A percentile compares a stretch with the other conserved stretches of the same genome.
These are phyloP conservation scores for Solanum hybrid DNA, from an alignment of 305 asterid genomes.

Conservation along the genomic window DNA sequence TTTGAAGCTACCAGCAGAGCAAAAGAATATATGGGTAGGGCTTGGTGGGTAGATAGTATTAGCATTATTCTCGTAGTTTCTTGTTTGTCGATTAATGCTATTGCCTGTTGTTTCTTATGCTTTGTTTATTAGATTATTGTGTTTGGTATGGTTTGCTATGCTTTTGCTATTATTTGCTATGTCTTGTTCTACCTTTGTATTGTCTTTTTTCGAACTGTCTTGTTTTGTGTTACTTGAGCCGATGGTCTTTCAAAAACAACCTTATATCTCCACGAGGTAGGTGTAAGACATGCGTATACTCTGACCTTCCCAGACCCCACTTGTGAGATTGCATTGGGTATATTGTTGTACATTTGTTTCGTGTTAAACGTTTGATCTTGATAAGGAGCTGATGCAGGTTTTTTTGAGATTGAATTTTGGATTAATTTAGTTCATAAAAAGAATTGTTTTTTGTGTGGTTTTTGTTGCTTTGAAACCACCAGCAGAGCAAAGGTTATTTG, in stretches of 20 bases:
- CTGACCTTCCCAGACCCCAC: not conserved
- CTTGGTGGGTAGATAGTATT: not conserved
- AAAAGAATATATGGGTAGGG: not conserved
- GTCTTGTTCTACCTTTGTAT: not conserved
- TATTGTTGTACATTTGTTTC: not conserved
- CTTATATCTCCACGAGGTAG: not conserved
- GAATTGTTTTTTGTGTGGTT: not conserved
- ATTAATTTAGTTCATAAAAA: not conserved
- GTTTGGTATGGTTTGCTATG: not conserved
- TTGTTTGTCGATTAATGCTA: not conserved
- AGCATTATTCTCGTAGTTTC: not conserved
- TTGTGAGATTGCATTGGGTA: not conserved
- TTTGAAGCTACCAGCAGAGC: slow-evolving; percentile 2
- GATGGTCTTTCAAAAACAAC: not conserved
- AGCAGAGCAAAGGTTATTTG: not conserved
- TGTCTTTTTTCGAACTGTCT: not conserved
- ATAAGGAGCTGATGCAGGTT: not conserved
- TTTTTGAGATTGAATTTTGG: not conserved
- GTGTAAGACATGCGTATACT: not conserved
- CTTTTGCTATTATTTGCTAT: not conserved
- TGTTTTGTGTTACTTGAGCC: not conserved
- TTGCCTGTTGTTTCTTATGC: not conserved
- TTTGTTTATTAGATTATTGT: not conserved
- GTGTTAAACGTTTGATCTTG: not conserved
- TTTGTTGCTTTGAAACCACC: slow-evolving; percentile 8